These are phyloP conservation scores for Vigna hirtella DNA, from an alignment of 306 rosid genomes.

Conservation along the genomic window DNA sequence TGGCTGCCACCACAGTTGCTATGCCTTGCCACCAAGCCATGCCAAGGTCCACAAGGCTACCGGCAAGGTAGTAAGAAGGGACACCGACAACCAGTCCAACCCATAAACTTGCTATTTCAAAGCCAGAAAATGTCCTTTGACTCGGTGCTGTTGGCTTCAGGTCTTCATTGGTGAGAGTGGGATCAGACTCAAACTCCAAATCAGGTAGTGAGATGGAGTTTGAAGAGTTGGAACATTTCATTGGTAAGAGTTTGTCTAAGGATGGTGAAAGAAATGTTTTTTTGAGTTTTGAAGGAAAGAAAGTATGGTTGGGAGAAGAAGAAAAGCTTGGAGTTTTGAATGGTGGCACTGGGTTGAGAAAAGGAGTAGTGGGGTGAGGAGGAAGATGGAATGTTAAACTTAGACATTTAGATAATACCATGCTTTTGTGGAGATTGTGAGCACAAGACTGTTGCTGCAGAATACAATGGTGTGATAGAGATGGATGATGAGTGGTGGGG, in stretches of 20 bases:
- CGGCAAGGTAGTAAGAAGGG: constrained; percentile 88
- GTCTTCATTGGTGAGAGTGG: constrained; percentile 69
- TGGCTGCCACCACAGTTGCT: constrained; percentile 77
- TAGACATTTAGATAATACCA: constrained; percentile 50
- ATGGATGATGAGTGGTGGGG: constrained; percentile 46
- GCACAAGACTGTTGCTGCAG: constrained; percentile 2
- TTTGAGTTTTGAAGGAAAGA: constrained; percentile 16
- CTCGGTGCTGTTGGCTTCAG: constrained; percentile 69
- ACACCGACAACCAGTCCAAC: constrained; percentile 90
- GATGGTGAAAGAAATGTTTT: constrained; percentile 1
- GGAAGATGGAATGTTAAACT: constrained; percentile 41
- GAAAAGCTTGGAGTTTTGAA: constrained; percentile 32
- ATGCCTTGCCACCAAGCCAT: constrained; percentile 99
- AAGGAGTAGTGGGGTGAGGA: constrained; percentile 39
- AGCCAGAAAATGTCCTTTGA: constrained; percentile 70
- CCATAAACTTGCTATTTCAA: constrained; percentile 83
- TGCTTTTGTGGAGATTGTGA: constrained; percentile 29
- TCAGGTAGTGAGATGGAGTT: constrained; percentile 25
- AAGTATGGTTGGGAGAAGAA: constrained; percentile 18
- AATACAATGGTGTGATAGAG: constrained; percentile 3
- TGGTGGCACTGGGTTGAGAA: constrained; percentile 5
- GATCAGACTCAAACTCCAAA: constrained; percentile 49
- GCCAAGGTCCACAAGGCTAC: constrained; percentile 88
- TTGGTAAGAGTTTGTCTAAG: neutral
- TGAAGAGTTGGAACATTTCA: constrained; percentile 44